Evolutionary conservation across 495 filamentous ascomycete genomes (phyloP).

Genomic region (Geoglossum glabrum): DNA sequence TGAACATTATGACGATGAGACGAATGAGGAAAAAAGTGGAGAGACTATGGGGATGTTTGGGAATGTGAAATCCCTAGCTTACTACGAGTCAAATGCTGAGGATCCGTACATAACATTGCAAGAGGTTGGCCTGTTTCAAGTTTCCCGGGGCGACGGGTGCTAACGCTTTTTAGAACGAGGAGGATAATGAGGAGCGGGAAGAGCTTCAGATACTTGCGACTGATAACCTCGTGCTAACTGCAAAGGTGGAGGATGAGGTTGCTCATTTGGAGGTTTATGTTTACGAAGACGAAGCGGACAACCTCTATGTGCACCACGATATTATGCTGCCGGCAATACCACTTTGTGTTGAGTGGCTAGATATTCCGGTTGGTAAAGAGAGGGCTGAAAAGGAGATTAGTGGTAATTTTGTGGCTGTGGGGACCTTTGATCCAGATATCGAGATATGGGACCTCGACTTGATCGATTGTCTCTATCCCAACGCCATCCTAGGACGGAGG

Average conservation of each 20-base stretch:
- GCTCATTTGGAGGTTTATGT: slow-evolving; percentile 94
- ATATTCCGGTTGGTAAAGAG: slow-evolving; percentile 59
- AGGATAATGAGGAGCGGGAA: slow-evolving; percentile 75
- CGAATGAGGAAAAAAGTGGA: slow-evolving; percentile 31
- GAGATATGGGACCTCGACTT: slow-evolving; percentile 96
- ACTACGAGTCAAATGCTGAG: slow-evolving; percentile 77
- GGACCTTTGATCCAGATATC: slow-evolving; percentile 95
- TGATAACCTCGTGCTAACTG: slow-evolving; percentile 79
- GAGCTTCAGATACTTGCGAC: slow-evolving; percentile 82
- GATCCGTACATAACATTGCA: slow-evolving; percentile 91
- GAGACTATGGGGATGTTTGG: slow-evolving; percentile 81
- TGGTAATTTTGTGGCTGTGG: slow-evolving; percentile 83
- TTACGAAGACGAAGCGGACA: slow-evolving; percentile 83
- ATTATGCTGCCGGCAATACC: slow-evolving; percentile 98
- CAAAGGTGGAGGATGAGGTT: slow-evolving; percentile 90
- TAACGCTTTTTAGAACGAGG: slow-evolving; percentile 26
- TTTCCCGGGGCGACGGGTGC: background rate
- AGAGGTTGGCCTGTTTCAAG: slow-evolving; percentile 15
- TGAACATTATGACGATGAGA: slow-evolving; percentile 80
- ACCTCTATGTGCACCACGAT: slow-evolving; percentile 97
- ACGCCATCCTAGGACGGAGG: slow-evolving; percentile 84
- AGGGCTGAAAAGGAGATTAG: slow-evolving; percentile 20
- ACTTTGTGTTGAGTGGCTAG: slow-evolving; percentile 86
- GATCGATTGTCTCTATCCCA: slow-evolving; percentile 92
- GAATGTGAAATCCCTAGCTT: slow-evolving; percentile 78